A percentile compares a stretch with the other conserved stretches of the same genome.
Conservation (phyloP, 2,329 filamentous ascomycete genomes). For the Penicillium sp. region DNA sequence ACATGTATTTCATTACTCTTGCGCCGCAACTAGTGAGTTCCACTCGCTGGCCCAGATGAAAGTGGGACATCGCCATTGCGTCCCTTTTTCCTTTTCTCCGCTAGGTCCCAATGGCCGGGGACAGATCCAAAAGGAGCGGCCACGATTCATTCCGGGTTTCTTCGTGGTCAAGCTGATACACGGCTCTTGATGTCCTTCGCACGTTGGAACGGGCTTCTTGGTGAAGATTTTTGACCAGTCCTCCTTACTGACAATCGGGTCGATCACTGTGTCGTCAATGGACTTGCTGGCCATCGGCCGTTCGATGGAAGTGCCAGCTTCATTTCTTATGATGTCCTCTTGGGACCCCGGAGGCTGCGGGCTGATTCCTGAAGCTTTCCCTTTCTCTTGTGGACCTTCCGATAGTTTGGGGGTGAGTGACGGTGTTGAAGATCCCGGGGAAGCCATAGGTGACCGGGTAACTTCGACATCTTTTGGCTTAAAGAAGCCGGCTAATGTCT, state of each 20-base stretch:
- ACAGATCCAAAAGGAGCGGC: conserved; percentile 60
- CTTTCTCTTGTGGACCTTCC: not conserved
- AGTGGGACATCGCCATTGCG: conserved; percentile 77
- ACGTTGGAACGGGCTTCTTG: conserved; percentile 64
- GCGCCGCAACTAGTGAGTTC: conserved; percentile 34
- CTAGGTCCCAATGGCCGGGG: conserved; percentile 72
- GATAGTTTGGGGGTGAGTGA: not conserved
- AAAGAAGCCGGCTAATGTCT: conserved; percentile 72
- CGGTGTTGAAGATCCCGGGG: not conserved
- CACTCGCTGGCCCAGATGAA: conserved; percentile 65
- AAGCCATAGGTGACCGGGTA: not conserved
- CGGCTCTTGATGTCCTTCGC: conserved; percentile 73
- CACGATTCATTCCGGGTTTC: conserved; percentile 75
- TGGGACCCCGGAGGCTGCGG: not conserved
- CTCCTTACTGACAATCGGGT: conserved; percentile 65
- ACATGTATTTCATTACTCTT: not conserved
- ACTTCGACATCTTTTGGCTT: conserved; percentile 46
- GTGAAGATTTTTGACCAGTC: conserved; percentile 78
- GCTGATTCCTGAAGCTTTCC: not conserved
- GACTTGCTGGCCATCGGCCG: conserved; percentile 16
- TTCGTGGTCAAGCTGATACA: conserved; percentile 78
- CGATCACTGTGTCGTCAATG: conserved; percentile 45
- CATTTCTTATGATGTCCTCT: not conserved
- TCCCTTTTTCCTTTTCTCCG: conserved; percentile 72
- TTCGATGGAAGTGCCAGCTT: not conserved